Base-by-base conservation (phyloP, 306 rosid genomes). In the Pueraria montana region DNA sequence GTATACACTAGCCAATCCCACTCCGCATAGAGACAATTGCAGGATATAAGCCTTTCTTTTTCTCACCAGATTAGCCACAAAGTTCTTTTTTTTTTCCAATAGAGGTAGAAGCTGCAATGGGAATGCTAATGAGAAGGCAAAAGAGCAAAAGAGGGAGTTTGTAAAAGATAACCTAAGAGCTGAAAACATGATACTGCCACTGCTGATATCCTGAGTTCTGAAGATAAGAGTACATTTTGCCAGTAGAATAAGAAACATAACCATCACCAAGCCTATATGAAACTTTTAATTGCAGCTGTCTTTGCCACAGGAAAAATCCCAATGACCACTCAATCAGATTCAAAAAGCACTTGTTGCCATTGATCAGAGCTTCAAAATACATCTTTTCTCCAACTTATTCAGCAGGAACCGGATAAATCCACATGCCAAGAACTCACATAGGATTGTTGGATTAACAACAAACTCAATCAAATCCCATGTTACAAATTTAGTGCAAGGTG, bases 281-380 rank as follows among this genome's bases (percentile, higher is more conserved):
- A 56, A 50, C 68, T 23, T 56, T 52, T 11, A 69, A 48, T n/a
- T 21, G 49, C 14, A 55, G 61, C 63, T 6, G 18, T 20, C 72
- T 58, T 45, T 45, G 40, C 59, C 38, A 49, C 23, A 21, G 68
- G 38, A 32, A 77, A 48, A n/a, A 65, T 34, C 26, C 16, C 16
- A 30, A 45, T 30, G 55, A 80, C 24, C 20, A 59, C 2, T 80
- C 30, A 2, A 27, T 27, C 30, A 59, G 62, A 63, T 52, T 71
- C 72, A 80, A 45, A 72, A 69, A 80, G 36, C 18, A 58, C 2
- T 80, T 13, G 59, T 17, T 64, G 27, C 76, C 85, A 74, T 27
- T 27, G 10, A 46, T 27, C 20, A 17, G 14, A 52, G 9, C 38
- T 49, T 58, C 16, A 46, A 18, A 80, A 70, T 45, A 32, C 34